Evolutionary conservation across 805 yeast species (phyloP), one percentile per base, ranked within the genome.

Genomic region (Nakazawaea laoshanensis): DNA sequence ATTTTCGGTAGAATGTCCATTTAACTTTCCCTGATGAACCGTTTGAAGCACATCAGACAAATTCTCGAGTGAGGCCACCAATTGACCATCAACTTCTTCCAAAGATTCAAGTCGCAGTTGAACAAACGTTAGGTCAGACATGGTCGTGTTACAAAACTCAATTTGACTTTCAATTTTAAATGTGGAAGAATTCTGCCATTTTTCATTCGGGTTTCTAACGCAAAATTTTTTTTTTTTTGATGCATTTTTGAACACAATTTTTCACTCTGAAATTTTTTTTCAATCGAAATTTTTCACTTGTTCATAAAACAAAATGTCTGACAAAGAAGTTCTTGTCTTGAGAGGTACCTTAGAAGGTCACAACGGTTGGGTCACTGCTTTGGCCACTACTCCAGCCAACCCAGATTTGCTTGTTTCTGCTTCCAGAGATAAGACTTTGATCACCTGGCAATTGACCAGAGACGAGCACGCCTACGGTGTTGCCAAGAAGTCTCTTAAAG

Each of bases 311-410:
- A 58, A 42, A 53, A 81, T 81, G 88, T 72, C 87, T 67, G 75
- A 74, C 59, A 80, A 75, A 69, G 96, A 88, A 84, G 94, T 88
- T 79, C 78, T 89, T 75, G 96, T 89, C 69, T 84, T 92, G 68
- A 88, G 97, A 81, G 99, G 97, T 67, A 85, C 97, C 79, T 82
- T 92, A 66, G 96, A 89, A 75, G 72, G 86, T 61, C 86, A 79
- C 79, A 77, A 74, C 70, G 86, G 86, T 61, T 89, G 97, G 97
- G 98, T 92, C 61, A 92, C 98, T 50, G 77, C 96, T 65, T 77
- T 92, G 59, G 95, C 97, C 70, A 92, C 97, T 72, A 80, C 95
- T 63, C 82, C 87, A 60, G 87, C 88, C 64, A 85, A 87, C 79
- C 98, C 98, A 70, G 96, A 92, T 70, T 73, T 92, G 62, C 79